Evolutionary conservation across 768 basidiomycete genomes (phyloP).

Genomic region (Podaxis pistillaris): DNA sequence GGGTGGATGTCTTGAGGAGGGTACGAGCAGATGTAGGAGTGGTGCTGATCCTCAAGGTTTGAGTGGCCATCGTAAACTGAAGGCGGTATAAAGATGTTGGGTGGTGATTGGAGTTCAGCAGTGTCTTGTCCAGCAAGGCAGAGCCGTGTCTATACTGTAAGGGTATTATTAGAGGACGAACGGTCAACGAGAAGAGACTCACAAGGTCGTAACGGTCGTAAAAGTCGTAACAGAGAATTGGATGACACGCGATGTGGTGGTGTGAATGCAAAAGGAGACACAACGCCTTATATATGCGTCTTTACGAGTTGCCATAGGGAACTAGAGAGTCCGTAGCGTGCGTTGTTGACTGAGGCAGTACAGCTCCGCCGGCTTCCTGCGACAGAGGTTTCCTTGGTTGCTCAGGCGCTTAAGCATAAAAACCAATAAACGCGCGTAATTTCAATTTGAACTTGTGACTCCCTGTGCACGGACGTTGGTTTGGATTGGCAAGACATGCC

Average conservation of each 20-base stretch:
- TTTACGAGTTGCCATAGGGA: neutral
- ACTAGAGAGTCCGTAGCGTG: neutral
- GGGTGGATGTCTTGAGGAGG: constrained; percentile 24
- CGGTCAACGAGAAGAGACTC: neutral
- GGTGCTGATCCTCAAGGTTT: constrained; percentile 34
- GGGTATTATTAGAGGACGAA: neutral
- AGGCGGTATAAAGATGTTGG: constrained; percentile 19
- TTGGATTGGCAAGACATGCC: neutral
- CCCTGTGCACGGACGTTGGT: neutral
- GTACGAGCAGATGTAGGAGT: constrained; percentile 30
- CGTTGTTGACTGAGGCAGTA: neutral
- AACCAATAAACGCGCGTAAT: neutral
- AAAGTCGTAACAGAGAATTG: constrained; percentile 20
- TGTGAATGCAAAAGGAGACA: neutral
- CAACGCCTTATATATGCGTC: neutral
- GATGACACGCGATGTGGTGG: constrained; percentile 28
- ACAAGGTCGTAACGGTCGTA: constrained; percentile 20
- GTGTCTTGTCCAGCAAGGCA: constrained; percentile 50
- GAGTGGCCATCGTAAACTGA: constrained; percentile 31
- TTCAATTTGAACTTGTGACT: neutral
- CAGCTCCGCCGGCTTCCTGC: neutral
- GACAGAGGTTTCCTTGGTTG: neutral
- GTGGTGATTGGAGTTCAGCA: constrained; percentile 30
- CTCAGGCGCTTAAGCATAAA: neutral
- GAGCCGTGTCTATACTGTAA: constrained; percentile 23